Evolutionary conservation across 768 basidiomycete species (phyloP), one percentile per base, ranked within the genome.

Genomic region (Crepidotus variabilis): DNA sequence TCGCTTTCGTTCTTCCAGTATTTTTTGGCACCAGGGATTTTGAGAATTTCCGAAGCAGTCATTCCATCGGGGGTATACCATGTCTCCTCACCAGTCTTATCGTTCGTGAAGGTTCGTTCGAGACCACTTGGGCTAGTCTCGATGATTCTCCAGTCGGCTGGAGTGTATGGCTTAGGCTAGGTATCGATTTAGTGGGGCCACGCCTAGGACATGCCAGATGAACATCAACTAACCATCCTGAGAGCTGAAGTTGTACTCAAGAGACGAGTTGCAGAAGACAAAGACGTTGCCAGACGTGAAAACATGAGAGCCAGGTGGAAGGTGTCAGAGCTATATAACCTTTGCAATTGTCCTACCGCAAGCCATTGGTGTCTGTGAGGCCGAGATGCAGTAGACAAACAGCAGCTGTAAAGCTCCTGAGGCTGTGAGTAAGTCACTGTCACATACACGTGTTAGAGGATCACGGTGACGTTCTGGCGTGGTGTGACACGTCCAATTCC

Each of bases 111-210:
- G 10, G 43, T 36, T n/a, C 43, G 55, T 13, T 62, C 61, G 22
- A 59, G 28, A 22, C 60, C 60, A 24, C 57, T 47, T 13, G 57
- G 57, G 18, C 57, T 58, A 1, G 57, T 56, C 53, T 57, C 57
- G 23, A 61, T 45, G 43, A 61, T 58, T 23, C 51, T 46, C 60
- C 60, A 61, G 22, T 61, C 60, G 50, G 24, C 56, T 6, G 59
- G 59, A n/a, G 18, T 39, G 23, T 33, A 43, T 6, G 55, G 47
- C 43, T 48, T 54, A 14, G 32, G 47, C 55, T 53, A n/a, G 1
- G 13, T n/a, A 39, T 39, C 20, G 4, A 1, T 32, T 43, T 43
- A 14, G 18, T 14, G 4, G 14, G 39, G 13, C 39, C 4, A 11
- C 14, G 13, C 4, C 11, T 43, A 11, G 13, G 18, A 20, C 35